phyloP scores from a whole-genome alignment of 2,329 filamentous ascomycete species.

The Fusarium tanahbumbuense region DNA sequence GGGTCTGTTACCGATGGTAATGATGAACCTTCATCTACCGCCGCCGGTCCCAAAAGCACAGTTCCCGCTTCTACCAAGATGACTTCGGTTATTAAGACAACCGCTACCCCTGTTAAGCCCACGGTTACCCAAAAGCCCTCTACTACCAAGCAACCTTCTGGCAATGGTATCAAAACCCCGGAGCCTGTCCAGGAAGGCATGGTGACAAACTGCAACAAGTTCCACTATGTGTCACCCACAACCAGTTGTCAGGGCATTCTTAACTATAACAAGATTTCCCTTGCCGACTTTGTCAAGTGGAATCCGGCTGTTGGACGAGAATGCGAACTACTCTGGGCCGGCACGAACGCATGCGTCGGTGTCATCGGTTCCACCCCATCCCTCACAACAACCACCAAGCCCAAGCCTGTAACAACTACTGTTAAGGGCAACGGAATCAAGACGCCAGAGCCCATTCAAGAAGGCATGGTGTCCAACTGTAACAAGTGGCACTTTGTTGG shows the following conservation, averaged over 20 bases:
- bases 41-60: neutral
- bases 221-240: neutral
- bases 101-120: fast-evolving
- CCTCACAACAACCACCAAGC: neutral
- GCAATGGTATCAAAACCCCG: neutral
- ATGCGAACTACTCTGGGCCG: neutral
- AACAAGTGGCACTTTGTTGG: constrained; percentile 11
- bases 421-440: neutral
- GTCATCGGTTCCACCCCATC: neutral
- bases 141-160: neutral
- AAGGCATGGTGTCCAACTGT: constrained; percentile 7
- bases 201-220: constrained; percentile 9
- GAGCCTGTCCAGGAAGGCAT: constrained; percentile 7
- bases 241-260: constrained; percentile 4
- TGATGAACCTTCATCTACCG: too few species aligned
- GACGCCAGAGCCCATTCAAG: neutral
- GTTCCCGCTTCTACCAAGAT: neutral
- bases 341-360: neutral
- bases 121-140: neutral
- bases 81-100: too few species aligned
- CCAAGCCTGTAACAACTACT: neutral
- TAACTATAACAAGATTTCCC: neutral
- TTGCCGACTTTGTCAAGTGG: constrained; percentile 7
- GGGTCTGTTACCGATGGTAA: neutral
- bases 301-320: neutral